Base-by-base conservation (phyloP, 176 grass and related monocot species). In the Carex kokanica region DNA sequence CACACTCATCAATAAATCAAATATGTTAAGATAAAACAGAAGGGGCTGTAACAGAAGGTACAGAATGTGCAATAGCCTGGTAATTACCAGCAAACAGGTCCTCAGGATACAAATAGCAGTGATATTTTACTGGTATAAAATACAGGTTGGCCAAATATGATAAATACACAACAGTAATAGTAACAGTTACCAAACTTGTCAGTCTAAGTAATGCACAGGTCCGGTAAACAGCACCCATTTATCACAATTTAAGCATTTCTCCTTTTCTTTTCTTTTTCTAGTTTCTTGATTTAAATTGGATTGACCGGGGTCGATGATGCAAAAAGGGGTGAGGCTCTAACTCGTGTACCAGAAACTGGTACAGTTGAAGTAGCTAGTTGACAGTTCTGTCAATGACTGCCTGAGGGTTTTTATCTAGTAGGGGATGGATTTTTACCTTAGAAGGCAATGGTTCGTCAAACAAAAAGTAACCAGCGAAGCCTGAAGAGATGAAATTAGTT, bases 381-480 rank as follows among this genome's bases (percentile, higher is more conserved):
- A 36, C 34, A 36, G 34, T 36, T 36, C 3, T 4, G 34, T 36
- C 3, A 36, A 36, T 36, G 34, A 36, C 3, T 36, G 34, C 2
- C 34, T 36, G 34, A 36, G 34, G 3, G 2, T 36, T 3, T 32
- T 32, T 32, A 32, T 32, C 31, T 3, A 2, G 34, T 4, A 36
- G 34, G 4, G 34, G 34, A 36, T 36, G 34, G 34, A 36, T 5
- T 5, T 36, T 5, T 36, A 99, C 96, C 96, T 91, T 90, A 15
- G 84, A 90, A 90, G 86, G 87, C n/a, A 99, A 64, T 15, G 88
- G 88, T 80, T 99, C 93, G 34, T 95, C 60, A 41, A 99, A 99
- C 13, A 99, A 45, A 74, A 93, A 91, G 80, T 90, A 95, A 10
- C 93, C 93, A 34, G 96, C 93, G 70, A 99, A 85, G 69, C 96